Evolutionary conservation across 2,329 filamentous ascomycete species (phyloP).

Genomic region (Escovopsis sp.): DNA sequence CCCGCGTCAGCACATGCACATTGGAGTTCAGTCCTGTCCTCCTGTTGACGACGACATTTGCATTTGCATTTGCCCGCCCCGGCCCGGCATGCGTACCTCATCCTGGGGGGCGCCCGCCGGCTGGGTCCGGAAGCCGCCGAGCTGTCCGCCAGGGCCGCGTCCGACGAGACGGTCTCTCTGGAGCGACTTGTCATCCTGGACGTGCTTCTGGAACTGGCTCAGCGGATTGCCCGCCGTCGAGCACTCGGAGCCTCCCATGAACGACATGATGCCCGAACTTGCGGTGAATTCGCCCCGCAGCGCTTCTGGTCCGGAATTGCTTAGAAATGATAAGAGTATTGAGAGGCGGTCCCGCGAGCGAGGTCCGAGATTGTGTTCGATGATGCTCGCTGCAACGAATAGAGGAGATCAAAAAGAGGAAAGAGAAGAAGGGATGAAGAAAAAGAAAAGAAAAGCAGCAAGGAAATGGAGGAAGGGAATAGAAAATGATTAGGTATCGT

Average conservation of each 20-base stretch:
- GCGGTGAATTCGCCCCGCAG: conserved; percentile 1
- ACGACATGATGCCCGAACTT: conserved; percentile 54
- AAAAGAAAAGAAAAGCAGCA: background rate
- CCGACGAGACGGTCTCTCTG: conserved; percentile 82
- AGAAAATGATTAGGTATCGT: background rate
- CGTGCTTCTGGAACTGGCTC: conserved; percentile 94
- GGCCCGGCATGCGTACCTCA: conserved; percentile 39
- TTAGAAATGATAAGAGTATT: too few relatives aligned
- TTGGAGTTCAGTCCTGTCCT: conserved; percentile 6
- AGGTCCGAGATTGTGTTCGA: background rate
- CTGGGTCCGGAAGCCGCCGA: conserved; percentile 65
- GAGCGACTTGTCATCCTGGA: conserved; percentile 87
- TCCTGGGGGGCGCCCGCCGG: conserved; percentile 58
- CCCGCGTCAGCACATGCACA: background rate
- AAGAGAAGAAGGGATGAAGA: background rate
- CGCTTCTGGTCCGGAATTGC: background rate
- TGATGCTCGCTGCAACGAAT: background rate
- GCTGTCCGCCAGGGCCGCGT: conserved; percentile 51
- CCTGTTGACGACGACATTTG: too few relatives aligned
- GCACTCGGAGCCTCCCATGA: conserved; percentile 89
- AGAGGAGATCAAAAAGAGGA: background rate
- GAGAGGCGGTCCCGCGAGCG: too few relatives aligned
- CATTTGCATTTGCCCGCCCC: too few relatives aligned
- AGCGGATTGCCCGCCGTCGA: conserved; percentile 92
- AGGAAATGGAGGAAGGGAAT: too few relatives aligned